Evolutionary conservation across 306 rosid species (phyloP).

Genomic region (Arachis hypogaea): DNA sequence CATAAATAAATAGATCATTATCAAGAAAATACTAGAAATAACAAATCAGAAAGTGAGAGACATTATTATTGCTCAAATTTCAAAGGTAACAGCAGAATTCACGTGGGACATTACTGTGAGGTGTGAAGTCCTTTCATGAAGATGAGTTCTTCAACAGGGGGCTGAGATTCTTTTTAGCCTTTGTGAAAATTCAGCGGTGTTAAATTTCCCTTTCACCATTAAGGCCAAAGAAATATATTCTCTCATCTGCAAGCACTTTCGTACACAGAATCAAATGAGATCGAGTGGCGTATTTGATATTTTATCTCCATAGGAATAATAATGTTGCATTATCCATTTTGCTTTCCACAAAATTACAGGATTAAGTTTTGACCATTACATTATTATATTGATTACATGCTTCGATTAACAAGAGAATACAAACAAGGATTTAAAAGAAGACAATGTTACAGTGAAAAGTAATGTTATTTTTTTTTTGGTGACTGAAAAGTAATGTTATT

Average conservation of each 20-base stretch:
- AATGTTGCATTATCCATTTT: background rate
- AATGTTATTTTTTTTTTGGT: too few species aligned
- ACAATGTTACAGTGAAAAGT: too few species aligned
- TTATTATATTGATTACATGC: background rate
- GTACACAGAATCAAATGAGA: background rate
- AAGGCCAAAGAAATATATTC: slow-evolving; percentile 22
- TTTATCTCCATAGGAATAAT: background rate
- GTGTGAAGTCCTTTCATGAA: slow-evolving; percentile 1
- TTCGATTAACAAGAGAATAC: too few species aligned
- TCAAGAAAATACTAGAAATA: background rate
- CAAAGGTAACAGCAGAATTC: slow-evolving; percentile 6
- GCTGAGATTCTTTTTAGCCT: slow-evolving; percentile 24
- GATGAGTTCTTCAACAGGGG: background rate
- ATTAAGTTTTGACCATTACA: background rate
- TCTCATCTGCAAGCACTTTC: background rate
- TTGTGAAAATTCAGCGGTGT: background rate
- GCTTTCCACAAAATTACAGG: background rate
- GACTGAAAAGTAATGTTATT: too few species aligned
- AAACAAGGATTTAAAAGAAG: too few species aligned
- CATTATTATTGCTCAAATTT: slow-evolving; percentile 2
- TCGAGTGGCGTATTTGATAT: background rate
- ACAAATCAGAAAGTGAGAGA: background rate
- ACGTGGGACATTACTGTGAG: slow-evolving; percentile 24
- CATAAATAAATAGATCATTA: too few species aligned
- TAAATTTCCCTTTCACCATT: slow-evolving; percentile 12